A percentile compares a stretch with the other conserved stretches of the same genome.
These are phyloP conservation scores for Onygena corvina DNA, from an alignment of 2,329 filamentous ascomycete species.

Conservation along the genomic window DNA sequence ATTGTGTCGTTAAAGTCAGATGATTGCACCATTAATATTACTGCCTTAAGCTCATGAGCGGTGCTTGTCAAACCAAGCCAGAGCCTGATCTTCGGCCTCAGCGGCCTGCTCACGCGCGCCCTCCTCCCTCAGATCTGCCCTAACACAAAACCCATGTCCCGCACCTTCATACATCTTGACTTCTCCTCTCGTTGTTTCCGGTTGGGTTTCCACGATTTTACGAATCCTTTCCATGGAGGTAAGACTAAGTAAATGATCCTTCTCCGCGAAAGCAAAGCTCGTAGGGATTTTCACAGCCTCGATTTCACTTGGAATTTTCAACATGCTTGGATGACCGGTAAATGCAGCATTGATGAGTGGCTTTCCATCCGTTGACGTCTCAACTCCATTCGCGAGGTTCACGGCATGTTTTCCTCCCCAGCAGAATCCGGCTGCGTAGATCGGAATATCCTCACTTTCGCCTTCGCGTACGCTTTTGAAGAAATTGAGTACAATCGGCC, in stretches of 20 bases:
- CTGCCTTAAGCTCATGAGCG: background rate
- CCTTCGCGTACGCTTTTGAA: conserved; percentile 27
- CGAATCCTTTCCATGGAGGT: too few species aligned
- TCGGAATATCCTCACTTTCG: conserved; percentile 25
- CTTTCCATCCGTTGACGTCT: conserved; percentile 15
- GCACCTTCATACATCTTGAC: too few species aligned
- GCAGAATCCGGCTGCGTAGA: conserved; percentile 50
- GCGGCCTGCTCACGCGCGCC: background rate
- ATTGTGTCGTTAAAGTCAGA: too few species aligned
- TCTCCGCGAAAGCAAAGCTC: too few species aligned
- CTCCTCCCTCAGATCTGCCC: too few species aligned
- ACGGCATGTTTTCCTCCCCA: conserved; percentile 50
- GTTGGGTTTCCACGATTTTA: too few species aligned
- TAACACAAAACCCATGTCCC: too few species aligned
- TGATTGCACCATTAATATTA: background rate
- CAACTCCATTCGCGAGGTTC: conserved; percentile 34
- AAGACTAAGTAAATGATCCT: too few species aligned
- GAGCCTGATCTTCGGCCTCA: background rate
- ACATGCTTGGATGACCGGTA: conserved; percentile 41
- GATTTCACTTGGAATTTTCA: conserved; percentile 41
- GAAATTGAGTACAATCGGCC: conserved; percentile 30
- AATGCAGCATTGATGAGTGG: conserved; percentile 42
- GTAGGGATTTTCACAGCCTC: too few species aligned
- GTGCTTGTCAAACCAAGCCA: background rate
- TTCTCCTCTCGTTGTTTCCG: too few species aligned